A percentile compares a stretch with the other conserved stretches of the same genome.
These are phyloP conservation scores for Diversispora eburnea DNA, from an alignment of 192 early-diverging fungal species.

Conservation along the genomic window DNA sequence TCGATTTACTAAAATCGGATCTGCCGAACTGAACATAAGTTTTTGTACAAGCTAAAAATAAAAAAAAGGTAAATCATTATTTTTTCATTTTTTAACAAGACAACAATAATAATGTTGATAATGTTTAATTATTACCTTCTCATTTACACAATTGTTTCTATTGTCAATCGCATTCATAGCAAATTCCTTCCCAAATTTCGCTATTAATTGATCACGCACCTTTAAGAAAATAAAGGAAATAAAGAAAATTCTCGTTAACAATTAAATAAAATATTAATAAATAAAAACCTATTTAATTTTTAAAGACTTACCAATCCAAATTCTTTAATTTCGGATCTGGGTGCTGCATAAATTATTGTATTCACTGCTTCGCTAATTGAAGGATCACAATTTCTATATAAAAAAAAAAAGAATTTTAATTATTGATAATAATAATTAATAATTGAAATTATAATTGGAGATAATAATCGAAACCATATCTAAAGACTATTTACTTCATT, in stretches of 20 bases:
- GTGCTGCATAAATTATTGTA: conserved; percentile 88
- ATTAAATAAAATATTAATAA: background rate
- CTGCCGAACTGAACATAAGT: conserved; percentile 73
- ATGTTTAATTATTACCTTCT: conserved; percentile 48
- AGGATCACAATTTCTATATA: conserved; percentile 61
- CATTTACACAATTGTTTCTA: conserved; percentile 68
- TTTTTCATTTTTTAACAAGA: background rate
- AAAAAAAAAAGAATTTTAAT: conserved; percentile 6
- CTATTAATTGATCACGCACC: conserved; percentile 74
- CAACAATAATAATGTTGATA: too few relatives aligned
- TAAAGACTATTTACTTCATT: conserved; percentile 49
- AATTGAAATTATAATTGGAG: too few relatives aligned
- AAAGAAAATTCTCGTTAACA: background rate
- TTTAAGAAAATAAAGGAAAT: too few relatives aligned
- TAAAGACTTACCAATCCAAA: conserved; percentile 48
- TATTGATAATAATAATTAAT: too few relatives aligned
- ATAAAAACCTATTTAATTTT: background rate
- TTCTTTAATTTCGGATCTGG: conserved; percentile 83
- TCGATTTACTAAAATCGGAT: conserved; percentile 71
- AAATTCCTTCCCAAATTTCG: conserved; percentile 85
- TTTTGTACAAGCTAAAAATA: conserved; percentile 71
- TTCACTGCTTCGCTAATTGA: conserved; percentile 84
- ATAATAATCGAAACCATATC: background rate
- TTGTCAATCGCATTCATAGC: conserved; percentile 72
- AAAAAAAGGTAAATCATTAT: background rate